These are phyloP conservation scores for Cryphonectria carpinicola DNA, from an alignment of 2,329 filamentous ascomycete genomes.

Conservation along the genomic window DNA sequence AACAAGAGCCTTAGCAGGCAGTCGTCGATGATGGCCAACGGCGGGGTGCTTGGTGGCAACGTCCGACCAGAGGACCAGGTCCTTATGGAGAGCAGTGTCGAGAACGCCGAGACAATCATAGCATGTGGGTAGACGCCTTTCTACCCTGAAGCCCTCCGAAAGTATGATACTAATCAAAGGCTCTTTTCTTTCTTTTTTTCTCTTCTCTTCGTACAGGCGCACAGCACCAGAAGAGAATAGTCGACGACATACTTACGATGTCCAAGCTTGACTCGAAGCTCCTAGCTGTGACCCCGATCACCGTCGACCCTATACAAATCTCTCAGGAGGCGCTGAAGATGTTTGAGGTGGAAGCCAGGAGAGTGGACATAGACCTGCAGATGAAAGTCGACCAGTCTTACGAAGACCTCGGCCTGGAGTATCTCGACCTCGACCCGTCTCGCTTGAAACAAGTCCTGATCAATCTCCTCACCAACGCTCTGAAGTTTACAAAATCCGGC, in stretches of 20 bases:
- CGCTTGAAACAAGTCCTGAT: slow-evolving; percentile 79
- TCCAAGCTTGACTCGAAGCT: slow-evolving; percentile 79
- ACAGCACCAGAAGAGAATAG: slow-evolving; percentile 78
- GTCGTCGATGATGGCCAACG: slow-evolving; percentile 26
- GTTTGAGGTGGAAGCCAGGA: slow-evolving; percentile 75
- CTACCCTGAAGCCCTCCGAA: background rate
- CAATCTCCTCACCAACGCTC: slow-evolving; percentile 78
- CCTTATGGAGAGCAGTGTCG: slow-evolving; percentile 64
- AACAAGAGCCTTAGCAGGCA: slow-evolving; percentile 36
- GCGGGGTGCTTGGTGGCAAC: slow-evolving; percentile 30
- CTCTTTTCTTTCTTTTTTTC: background rate
- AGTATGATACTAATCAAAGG: background rate
- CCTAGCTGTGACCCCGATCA: slow-evolving; percentile 72
- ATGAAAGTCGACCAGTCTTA: slow-evolving; percentile 68
- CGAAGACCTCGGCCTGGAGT: slow-evolving; percentile 60
- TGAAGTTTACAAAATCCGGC: slow-evolving; percentile 76
- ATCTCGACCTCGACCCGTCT: slow-evolving; percentile 72
- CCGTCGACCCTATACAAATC: slow-evolving; percentile 68
- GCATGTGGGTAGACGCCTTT: slow-evolving; percentile 51
- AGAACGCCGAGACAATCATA: slow-evolving; percentile 77
- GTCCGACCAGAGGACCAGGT: slow-evolving; percentile 33
- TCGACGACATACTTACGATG: slow-evolving; percentile 74
- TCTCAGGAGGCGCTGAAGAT: slow-evolving; percentile 73
- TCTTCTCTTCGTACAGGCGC: slow-evolving; percentile 43
- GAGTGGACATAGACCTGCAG: slow-evolving; percentile 68